Evolutionary conservation across 1,139 yeast genomes (phyloP), one percentile per base, ranked within the genome.

Genomic region (Hyphopichia buzzinii): DNA sequence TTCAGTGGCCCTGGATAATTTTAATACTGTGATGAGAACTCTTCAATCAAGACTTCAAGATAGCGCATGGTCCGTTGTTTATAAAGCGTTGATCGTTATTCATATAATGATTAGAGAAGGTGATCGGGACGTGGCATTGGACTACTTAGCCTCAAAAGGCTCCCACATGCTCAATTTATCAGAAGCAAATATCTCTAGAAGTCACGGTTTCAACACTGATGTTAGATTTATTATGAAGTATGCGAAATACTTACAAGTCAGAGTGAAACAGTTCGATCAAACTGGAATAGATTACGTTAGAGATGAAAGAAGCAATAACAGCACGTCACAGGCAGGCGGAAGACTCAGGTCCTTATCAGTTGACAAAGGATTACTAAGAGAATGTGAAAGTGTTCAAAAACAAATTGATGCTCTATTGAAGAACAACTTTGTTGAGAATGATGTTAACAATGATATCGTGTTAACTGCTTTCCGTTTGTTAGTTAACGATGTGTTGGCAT

Each of bases 51-150:
- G 96, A 37, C 67, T 87, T 38, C 80, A 76, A 39, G 96, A 88
- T 55, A 66, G 83, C 15, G 85, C 95, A 2, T 92, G 97, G 96
- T 82, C 96, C 8, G 81, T 86, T 37, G 94, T 86, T 16, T 92
- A 79, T 72, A 92, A 92, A 62, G 69, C 95, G 12, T 68, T 90
- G 48, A 74, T 92, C 42, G 95, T 90, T 25, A 60, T 87, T 30
- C 98, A 92, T 62, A 80, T 89, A 39, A 84, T 92, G 95, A 81
- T 89, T 30, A 75, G 96, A 40, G 97, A 92, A 55, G 96, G 96
- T n/a, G 86, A 83, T 41, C 71, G 69, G 32, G 82, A 84, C 48
- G 81, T 77, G 16, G 76, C 90, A 0, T 70, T 90, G 48, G 67
- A 73, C 34, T 88, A 82, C 56, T 70, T 89, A 41, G 63, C 83